These are phyloP conservation scores for Corylus avellana DNA, from an alignment of 306 rosid genomes.

Conservation along the genomic window DNA sequence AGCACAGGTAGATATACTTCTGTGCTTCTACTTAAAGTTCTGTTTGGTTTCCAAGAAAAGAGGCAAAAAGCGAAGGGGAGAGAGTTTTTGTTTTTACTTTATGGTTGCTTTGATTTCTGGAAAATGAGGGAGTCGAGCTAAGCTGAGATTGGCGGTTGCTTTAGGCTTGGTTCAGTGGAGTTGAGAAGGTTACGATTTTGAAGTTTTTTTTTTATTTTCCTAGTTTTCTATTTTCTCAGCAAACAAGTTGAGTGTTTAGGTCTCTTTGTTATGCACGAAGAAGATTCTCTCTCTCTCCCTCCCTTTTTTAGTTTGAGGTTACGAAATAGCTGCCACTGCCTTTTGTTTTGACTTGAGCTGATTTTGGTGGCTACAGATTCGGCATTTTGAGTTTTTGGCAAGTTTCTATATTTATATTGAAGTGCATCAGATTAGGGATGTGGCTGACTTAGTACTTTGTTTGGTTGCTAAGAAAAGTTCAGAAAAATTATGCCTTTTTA, in stretches of 20 bases:
- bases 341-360: not conserved
- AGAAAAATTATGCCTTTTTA: not conserved
- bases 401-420: not conserved
- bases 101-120: not conserved
- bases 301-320: not conserved
- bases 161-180: not conserved
- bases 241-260: conserved; percentile 16
- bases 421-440: not conserved
- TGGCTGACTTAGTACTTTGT: not conserved
- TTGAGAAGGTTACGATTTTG: not conserved
- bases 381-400: not conserved
- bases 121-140: not conserved
- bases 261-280: not conserved
- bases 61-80: not conserved
- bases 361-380: not conserved
- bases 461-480: conserved; percentile 7
- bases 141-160: not conserved
- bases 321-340: not conserved
- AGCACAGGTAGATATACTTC: not conserved
- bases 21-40: not conserved
- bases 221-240: not conserved
- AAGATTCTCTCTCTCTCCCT: not conserved
- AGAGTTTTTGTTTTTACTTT: not conserved
- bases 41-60: not conserved
- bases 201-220: too few species aligned